These are phyloP conservation scores for Choanephora cucurbitarum DNA, from an alignment of 371 early-diverging fungal species.

Conservation along the genomic window DNA sequence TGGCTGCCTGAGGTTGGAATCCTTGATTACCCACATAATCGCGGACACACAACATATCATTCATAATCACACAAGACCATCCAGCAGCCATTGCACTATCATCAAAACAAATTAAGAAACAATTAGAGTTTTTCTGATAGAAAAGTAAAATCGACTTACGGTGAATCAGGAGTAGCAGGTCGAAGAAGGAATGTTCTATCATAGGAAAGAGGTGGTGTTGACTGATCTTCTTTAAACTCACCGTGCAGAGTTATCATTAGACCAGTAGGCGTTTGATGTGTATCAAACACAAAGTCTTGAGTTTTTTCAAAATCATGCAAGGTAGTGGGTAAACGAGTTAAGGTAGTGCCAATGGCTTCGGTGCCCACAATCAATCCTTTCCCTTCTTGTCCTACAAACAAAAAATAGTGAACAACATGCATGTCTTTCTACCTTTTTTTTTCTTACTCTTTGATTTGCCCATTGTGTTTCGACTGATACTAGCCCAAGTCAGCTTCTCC, in stretches of 20 bases:
- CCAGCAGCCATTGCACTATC: slow-evolving; percentile 48
- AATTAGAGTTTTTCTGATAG: no score
- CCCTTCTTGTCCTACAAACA: slow-evolving; percentile 27
- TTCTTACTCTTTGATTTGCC: slow-evolving; percentile 34
- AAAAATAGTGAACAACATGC: not conserved
- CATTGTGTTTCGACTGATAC: slow-evolving; percentile 31
- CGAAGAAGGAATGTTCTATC: slow-evolving; percentile 59
- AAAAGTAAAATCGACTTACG: slow-evolving; percentile 33
- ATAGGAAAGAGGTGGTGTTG: slow-evolving; percentile 41
- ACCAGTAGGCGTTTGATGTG: slow-evolving; percentile 48
- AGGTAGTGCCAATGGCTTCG: slow-evolving; percentile 37
- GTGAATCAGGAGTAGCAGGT: slow-evolving; percentile 52
- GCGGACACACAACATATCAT: slow-evolving; percentile 57
- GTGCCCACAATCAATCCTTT: slow-evolving; percentile 37
- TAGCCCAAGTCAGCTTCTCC: slow-evolving; percentile 25
- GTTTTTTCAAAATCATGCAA: slow-evolving; percentile 43
- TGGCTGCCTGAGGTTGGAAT: slow-evolving; percentile 28
- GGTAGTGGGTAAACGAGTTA: slow-evolving; percentile 49
- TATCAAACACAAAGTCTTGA: slow-evolving; percentile 54
- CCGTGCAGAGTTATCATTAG: slow-evolving; percentile 50
- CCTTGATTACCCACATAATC: slow-evolving; percentile 43
- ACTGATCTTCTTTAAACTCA: slow-evolving; percentile 54
- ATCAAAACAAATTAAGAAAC: not conserved
- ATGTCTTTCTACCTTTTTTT: no score
- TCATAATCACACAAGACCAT: slow-evolving; percentile 53